Evolutionary conservation across 345 rosid species (phyloP), one percentile per base, ranked within the genome.

Genomic region (Rhodamnia rubescens): DNA sequence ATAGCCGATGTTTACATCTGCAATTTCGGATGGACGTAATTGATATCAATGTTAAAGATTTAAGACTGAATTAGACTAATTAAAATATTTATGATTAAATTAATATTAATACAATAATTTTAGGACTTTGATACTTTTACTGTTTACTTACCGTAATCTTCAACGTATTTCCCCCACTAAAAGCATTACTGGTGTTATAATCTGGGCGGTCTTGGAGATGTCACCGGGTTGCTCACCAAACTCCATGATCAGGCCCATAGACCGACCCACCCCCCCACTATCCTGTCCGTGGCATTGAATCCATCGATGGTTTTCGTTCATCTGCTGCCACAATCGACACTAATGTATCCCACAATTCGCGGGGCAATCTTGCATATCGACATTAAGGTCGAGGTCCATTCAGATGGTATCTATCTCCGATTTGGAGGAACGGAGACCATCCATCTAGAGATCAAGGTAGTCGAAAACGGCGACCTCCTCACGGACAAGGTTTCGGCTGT

Each of bases 1-100:
- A 49, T 10, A 2, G 3, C 3, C 11, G 51, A 2, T 0, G 2
- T 49, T 2, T 12, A 49, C 3, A 0, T 49, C 11, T 2, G 0
- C 10, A 49, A 49, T 10, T 9, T 49, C 51, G 8, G 1, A 49
- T 49, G 2, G 3, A 49, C 51, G 9, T 49, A 49, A 49, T 49
- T 49, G 11, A 10, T 49, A 49, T 9, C 11, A 49, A 49, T 49
- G 11, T 1, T 9, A 49, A 49, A 49, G 3, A 9, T 49, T 9
- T 49, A 49, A 0, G 11, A 10, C 3, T 9, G 3, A 49, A 49
- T 49, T 49, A 2, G 11, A 49, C 3, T 49, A 49, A 49, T 49
- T 49, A 49, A 49, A 49, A 49, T 1, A 9, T 9, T 10, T 49
- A 9, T 49, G 12, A 49, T 3, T 10, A 49, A 9, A 49, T 49